These are phyloP conservation scores for Triticum urartu DNA, from an alignment of 176 grass and related monocot genomes.

Conservation along the genomic window DNA sequence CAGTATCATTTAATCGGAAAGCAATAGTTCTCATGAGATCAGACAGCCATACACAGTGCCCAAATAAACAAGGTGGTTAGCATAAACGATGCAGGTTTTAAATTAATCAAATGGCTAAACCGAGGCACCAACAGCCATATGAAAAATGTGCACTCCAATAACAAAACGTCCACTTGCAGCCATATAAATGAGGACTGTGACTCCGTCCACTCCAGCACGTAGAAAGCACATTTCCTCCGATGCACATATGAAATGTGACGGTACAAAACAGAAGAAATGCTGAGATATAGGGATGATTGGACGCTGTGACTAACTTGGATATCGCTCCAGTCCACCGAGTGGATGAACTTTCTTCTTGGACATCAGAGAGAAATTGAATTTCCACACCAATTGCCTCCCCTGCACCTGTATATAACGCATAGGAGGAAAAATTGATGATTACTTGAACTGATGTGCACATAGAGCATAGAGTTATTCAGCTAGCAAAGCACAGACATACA, in stretches of 20 bases:
- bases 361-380: conserved; percentile 97
- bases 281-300: not conserved
- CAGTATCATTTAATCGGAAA: too few relatives aligned
- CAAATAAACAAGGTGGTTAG: too few relatives aligned
- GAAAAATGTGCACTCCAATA: too few relatives aligned
- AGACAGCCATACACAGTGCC: too few relatives aligned
- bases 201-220: not conserved
- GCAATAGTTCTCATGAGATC: too few relatives aligned
- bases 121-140: not conserved
- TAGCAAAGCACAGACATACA: too few relatives aligned
- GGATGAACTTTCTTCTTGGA: conserved; percentile 91
- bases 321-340: conserved; percentile 91
- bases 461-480: too few relatives aligned
- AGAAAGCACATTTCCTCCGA: not conserved
- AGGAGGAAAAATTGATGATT: conserved; percentile 71
- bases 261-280: not conserved
- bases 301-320: conserved; percentile 53
- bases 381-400: conserved; percentile 86
- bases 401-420: conserved; percentile 42
- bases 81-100: too few relatives aligned
- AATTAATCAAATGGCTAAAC: not conserved
- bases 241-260: not conserved
- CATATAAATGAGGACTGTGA: not conserved
- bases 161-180: too few relatives aligned
- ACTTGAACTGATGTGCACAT: too few relatives aligned